Percentiles rank a stretch among this genome's conserved stretches.
Conservation (phyloP, 805 yeast genomes). For the Jamesozyma rosinii region DNA sequence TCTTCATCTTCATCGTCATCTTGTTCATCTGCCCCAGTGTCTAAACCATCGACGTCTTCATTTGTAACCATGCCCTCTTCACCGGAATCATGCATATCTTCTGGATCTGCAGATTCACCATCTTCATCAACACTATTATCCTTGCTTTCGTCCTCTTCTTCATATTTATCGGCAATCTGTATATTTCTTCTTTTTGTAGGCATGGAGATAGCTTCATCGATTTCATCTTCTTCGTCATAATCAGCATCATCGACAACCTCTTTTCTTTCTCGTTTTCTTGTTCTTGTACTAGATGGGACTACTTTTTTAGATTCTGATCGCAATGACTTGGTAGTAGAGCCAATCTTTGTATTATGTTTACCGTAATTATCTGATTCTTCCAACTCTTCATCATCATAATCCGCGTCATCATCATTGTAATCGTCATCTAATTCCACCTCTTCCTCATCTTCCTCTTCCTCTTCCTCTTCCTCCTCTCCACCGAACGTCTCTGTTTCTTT, state of each 20-base stretch:
- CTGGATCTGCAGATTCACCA: neutral
- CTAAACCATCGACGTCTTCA: slow-evolving; percentile 4
- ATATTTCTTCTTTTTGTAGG: neutral
- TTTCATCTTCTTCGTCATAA: slow-evolving; percentile 12
- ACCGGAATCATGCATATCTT: neutral
- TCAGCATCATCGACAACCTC: slow-evolving; percentile 7
- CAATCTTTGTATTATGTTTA: neutral
- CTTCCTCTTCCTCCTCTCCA: slow-evolving; percentile 9
- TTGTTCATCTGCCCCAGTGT: slow-evolving; percentile 6
- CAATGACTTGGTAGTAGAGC: neutral
- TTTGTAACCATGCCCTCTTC: neutral
- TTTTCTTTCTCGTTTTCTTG: slow-evolving; percentile 17
- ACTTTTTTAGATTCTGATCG: neutral
- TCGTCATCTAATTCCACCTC: slow-evolving; percentile 35
- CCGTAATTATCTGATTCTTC: neutral
- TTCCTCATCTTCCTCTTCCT: slow-evolving; percentile 7
- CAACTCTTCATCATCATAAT: slow-evolving; percentile 9
- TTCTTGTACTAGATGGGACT: slow-evolving; percentile 5
- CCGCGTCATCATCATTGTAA: slow-evolving; percentile 64
- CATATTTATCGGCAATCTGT: neutral
- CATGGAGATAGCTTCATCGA: neutral
- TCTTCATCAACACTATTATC: slow-evolving; percentile 1
- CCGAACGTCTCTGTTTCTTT: slow-evolving; percentile 4
- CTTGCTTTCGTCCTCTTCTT: neutral
- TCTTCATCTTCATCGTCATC: slow-evolving; percentile 3